A percentile compares a stretch with the other conserved stretches of the same genome.
These are phyloP conservation scores for Acrodontium crateriforme DNA, from an alignment of 2,329 filamentous ascomycete genomes.

Conservation along the genomic window DNA sequence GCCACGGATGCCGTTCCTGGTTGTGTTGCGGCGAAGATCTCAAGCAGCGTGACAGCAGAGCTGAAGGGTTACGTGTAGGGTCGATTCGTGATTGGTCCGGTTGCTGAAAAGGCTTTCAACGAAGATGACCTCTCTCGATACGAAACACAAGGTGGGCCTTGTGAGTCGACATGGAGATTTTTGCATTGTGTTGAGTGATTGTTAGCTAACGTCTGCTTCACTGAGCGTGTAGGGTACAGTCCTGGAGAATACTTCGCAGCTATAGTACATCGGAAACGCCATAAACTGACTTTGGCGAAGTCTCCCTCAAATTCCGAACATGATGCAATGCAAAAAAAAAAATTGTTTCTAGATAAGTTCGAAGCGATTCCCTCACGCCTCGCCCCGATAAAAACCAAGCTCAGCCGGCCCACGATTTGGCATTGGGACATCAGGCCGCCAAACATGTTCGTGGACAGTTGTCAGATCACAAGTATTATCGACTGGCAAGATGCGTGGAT, in stretches of 20 bases:
- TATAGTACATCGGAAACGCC: neutral
- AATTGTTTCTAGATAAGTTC: slow-evolving; percentile 5
- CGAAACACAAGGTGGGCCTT: slow-evolving; percentile 25
- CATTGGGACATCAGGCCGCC: slow-evolving; percentile 26
- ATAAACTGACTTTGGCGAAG: neutral
- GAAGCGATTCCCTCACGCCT: slow-evolving; percentile 2
- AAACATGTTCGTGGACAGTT: slow-evolving; percentile 27
- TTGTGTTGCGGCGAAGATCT: slow-evolving; percentile 18
- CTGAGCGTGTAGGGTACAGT: neutral
- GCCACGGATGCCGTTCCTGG: slow-evolving; percentile 19
- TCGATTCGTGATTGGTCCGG: slow-evolving; percentile 26
- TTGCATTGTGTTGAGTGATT: neutral
- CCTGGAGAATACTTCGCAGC: neutral
- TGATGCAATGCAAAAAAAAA: slow-evolving; percentile 20
- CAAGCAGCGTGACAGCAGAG: slow-evolving; percentile 14
- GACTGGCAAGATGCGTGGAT: slow-evolving; percentile 28
- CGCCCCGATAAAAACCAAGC: slow-evolving; percentile 4
- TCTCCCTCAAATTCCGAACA: neutral
- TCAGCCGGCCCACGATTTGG: slow-evolving; percentile 23
- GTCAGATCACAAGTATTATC: slow-evolving; percentile 26
- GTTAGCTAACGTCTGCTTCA: neutral
- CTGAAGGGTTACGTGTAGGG: slow-evolving; percentile 19
- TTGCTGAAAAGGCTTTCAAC: slow-evolving; percentile 24
- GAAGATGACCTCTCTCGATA: slow-evolving; percentile 21
- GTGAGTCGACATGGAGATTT: slow-evolving; percentile 2